Base-by-base conservation (phyloP, 164 flowering plant genomes). In the Platanus orientalis region DNA sequence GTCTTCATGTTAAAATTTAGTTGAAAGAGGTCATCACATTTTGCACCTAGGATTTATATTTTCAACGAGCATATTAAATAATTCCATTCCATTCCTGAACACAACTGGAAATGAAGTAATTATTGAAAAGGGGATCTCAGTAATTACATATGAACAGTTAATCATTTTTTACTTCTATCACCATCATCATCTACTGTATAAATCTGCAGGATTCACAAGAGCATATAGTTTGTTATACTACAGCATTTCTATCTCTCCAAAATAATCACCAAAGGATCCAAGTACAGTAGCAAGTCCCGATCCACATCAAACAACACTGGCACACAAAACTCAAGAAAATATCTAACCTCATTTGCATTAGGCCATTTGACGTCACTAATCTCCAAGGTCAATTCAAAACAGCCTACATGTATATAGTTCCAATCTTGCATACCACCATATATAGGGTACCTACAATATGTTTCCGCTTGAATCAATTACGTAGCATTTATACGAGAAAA, bases 401-500 rank as follows among this genome's bases (percentile, higher is more conserved):
- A 94, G 25, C 92, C 96, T 68, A 61, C 83, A 73, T 89, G 75
- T 52, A 94, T 89, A 67, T 94, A 94, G 75, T 94, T 94, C 98
- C 98, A 94, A 51, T 94, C 98, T 78, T 94, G 98, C 97, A 94
- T 91, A 49, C 97, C 97, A 71, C 98, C 98, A 79, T 91, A 94
- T 63, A 94, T 80, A 13, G 98, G 98, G 62, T 93, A 93, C 98
- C 97, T 90, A 75, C 69, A 82, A 65, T 58, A 70, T 62, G 25
- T 52, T 54, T 62, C 44, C 61, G 17, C 61, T 39, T 32, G 19
- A 60, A 56, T 57, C n/a, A 61, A 65, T n/a, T 58, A 34, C 13
- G 25, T n/a, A 61, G 54, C 49, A 50, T 52, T 48, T 14, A n/a
- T n/a, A n/a, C n/a, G n/a, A n/a, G n/a, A n/a, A n/a, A n/a, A n/a